Percentiles rank a stretch among this genome's conserved stretches.
Conservation (phyloP, 192 early-diverging fungal species). For the Entomortierella beljakovae region DNA sequence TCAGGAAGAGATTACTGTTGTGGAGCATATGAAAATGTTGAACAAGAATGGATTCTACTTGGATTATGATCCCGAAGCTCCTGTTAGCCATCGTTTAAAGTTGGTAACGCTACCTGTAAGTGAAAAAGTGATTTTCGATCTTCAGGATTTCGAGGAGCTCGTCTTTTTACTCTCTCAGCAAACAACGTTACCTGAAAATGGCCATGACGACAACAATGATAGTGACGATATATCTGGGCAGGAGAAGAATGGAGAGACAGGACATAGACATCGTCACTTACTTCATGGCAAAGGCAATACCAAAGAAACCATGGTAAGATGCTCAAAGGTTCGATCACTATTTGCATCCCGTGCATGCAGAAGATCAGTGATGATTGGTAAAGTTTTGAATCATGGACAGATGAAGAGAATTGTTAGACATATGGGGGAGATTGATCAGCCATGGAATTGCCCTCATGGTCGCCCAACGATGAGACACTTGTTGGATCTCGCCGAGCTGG, state of each 20-base stretch:
- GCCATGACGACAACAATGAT: slow-evolving; percentile 25
- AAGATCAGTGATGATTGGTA: slow-evolving; percentile 93
- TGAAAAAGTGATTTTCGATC: slow-evolving; percentile 79
- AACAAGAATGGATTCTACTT: slow-evolving; percentile 88
- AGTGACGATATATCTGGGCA: slow-evolving; percentile 10
- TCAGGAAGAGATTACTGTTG: slow-evolving; percentile 82
- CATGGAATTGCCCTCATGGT: slow-evolving; percentile 99
- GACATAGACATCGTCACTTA: slow-evolving; percentile 15
- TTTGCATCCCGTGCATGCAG: slow-evolving; percentile 95
- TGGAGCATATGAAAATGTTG: slow-evolving; percentile 78
- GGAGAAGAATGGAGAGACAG: slow-evolving; percentile 10
- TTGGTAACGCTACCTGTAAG: slow-evolving; percentile 81
- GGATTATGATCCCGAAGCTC: slow-evolving; percentile 64
- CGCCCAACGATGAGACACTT: slow-evolving; percentile 95
- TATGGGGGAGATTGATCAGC: slow-evolving; percentile 90
- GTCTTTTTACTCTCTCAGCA: slow-evolving; percentile 62
- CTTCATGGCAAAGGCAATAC: slow-evolving; percentile 15
- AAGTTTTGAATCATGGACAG: slow-evolving; percentile 71
- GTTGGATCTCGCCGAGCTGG: slow-evolving; percentile 57
- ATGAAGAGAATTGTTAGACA: slow-evolving; percentile 86
- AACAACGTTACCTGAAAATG: slow-evolving; percentile 7
- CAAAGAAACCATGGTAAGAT: slow-evolving; percentile 70
- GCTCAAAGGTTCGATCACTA: slow-evolving; percentile 74
- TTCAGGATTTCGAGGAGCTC: slow-evolving; percentile 82
- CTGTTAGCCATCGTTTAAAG: slow-evolving; percentile 71